phyloP scores from a whole-genome alignment of 495 filamentous ascomycete genomes.

The Xylaria nigripes region DNA sequence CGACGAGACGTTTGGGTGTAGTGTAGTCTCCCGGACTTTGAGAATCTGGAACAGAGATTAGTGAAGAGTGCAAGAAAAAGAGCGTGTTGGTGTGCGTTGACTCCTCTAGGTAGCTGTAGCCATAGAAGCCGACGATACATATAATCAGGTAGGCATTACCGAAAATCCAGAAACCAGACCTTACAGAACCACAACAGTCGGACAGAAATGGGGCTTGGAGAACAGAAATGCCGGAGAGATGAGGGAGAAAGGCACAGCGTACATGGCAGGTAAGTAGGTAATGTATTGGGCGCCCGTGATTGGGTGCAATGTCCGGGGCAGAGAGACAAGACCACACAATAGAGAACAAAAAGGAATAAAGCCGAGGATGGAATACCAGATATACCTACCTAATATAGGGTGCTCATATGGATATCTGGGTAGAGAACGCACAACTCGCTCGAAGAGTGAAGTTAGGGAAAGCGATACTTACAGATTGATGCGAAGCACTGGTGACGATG shows the following conservation, averaged over 20 bases:
- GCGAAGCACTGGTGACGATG: background rate
- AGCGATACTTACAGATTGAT: background rate
- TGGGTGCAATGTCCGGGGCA: background rate
- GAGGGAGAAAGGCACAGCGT: background rate
- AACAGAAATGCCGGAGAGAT: background rate
- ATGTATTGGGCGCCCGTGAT: background rate
- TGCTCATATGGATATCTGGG: too few relatives aligned
- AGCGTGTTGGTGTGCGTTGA: background rate
- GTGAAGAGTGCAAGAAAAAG: background rate
- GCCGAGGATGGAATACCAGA: background rate
- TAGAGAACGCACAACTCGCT: too few relatives aligned
- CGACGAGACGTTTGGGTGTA: constrained; percentile 2
- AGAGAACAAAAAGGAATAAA: background rate
- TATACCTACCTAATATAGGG: background rate
- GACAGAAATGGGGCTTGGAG: background rate
- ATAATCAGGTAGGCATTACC: background rate
- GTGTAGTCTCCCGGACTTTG: background rate
- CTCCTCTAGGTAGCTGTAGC: too few relatives aligned
- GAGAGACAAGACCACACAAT: background rate
- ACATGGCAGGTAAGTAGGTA: background rate
- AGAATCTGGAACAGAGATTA: too few relatives aligned
- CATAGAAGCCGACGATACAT: too few relatives aligned
- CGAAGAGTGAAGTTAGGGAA: too few relatives aligned
- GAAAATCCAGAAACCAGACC: background rate
- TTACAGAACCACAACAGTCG: too few relatives aligned